phyloP scores from a whole-genome alignment of 495 filamentous ascomycete species.

The Aspergillus sclerotioniger region DNA sequence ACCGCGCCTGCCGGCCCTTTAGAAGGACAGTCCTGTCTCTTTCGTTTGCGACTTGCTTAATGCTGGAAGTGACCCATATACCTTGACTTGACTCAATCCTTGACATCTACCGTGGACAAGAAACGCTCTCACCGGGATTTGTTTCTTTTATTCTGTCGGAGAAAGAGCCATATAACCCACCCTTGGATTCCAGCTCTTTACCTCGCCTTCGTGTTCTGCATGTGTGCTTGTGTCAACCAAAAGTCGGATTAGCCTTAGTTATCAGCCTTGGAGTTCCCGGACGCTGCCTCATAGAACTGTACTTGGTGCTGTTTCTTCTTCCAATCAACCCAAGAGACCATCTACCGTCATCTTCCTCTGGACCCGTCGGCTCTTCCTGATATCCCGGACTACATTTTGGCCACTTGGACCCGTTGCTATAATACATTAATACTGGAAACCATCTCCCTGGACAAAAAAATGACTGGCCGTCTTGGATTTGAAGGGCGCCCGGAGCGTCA shows the following conservation, averaged over 20 bases:
- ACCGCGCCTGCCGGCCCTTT: constrained; percentile 9
- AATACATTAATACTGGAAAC: constrained; percentile 30
- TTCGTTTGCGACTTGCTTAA: constrained; percentile 13
- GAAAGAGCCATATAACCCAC: constrained; percentile 14
- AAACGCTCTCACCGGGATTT: constrained; percentile 17
- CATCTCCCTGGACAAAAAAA: constrained; percentile 39
- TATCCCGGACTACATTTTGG: constrained; percentile 24
- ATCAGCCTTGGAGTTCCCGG: constrained; percentile 27
- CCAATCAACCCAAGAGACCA: constrained; percentile 14
- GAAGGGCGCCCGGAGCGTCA: constrained; percentile 50
- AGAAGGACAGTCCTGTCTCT: constrained; percentile 6
- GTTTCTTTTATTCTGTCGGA: constrained; percentile 21
- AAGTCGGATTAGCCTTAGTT: constrained; percentile 23
- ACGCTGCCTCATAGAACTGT: constrained; percentile 24
- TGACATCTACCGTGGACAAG: constrained; percentile 19
- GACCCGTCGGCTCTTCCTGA: constrained; percentile 22
- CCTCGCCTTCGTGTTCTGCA: constrained; percentile 19
- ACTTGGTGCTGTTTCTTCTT: constrained; percentile 23
- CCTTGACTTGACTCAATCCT: constrained; percentile 9
- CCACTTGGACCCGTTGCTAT: constrained; percentile 37
- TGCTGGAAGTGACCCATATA: constrained; percentile 16
- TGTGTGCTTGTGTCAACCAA: constrained; percentile 19
- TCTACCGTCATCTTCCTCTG: constrained; percentile 19
- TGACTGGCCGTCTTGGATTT: constrained; percentile 46
- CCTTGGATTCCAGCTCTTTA: constrained; percentile 8